Conservation (phyloP, 176 grass and related monocot genomes). For the Areca catechu region DNA sequence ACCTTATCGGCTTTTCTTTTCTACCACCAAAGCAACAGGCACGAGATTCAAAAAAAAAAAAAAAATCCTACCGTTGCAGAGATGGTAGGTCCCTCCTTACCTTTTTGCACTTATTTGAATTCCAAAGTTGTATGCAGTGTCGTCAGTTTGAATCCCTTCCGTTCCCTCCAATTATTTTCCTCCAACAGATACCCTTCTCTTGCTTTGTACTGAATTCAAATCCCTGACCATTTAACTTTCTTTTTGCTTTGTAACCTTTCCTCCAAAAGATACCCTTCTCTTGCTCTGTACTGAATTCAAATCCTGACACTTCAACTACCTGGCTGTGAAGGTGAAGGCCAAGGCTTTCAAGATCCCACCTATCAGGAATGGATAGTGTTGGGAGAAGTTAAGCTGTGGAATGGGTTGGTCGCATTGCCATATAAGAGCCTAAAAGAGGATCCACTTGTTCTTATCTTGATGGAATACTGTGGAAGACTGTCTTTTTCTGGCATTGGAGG, state of each 20-base stretch:
- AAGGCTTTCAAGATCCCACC: no score
- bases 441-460: no score
- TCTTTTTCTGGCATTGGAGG: no score
- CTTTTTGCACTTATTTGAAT: conserved; percentile 19
- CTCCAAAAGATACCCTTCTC: background rate
- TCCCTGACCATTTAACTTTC: no score
- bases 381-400: no score
- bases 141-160: conserved; percentile 22
- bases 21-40: conserved; percentile 21
- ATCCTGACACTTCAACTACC: no score
- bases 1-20: conserved; percentile 1
- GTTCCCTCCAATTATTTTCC: background rate
- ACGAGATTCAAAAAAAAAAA: conserved; percentile 15
- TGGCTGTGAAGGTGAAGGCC: no score
- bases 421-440: no score
- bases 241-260: background rate
- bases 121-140: conserved; percentile 3
- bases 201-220: background rate
- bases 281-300: background rate
- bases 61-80: no score
- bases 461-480: no score
- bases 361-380: no score
- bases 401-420: no score
- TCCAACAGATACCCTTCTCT: background rate
- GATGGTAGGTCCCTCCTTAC: background rate